phyloP scores from a whole-genome alignment of 2,329 filamentous ascomycete genomes.

The Phialophora verrucosa region DNA sequence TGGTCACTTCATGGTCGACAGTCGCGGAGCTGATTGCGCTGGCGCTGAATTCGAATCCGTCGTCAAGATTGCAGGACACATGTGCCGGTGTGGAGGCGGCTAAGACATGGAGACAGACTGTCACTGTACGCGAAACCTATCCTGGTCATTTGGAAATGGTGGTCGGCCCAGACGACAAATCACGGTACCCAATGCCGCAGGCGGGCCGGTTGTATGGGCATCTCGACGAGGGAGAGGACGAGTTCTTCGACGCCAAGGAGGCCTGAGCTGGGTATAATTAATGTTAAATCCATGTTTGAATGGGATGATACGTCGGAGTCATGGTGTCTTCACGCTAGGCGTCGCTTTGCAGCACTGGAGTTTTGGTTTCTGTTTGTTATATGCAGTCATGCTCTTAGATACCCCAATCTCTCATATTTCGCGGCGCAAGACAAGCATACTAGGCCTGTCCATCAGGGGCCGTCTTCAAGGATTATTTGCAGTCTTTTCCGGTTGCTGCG shows the following conservation, averaged over 20 bases:
- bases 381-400: background rate
- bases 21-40: slow-evolving; percentile 30
- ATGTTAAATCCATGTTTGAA: background rate
- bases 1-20: slow-evolving; percentile 31
- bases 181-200: slow-evolving; percentile 15
- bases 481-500: background rate
- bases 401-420: background rate
- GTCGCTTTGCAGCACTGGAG: background rate
- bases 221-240: background rate
- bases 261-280: background rate
- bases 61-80: slow-evolving; percentile 29
- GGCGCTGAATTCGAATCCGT: slow-evolving; percentile 32
- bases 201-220: slow-evolving; percentile 22
- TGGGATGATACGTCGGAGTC: background rate
- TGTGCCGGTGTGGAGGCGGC: slow-evolving; percentile 28
- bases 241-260: slow-evolving; percentile 10
- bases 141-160: slow-evolving; percentile 31
- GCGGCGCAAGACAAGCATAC: background rate
- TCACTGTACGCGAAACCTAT: slow-evolving; percentile 28
- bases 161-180: slow-evolving; percentile 27
- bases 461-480: background rate
- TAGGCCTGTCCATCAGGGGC: background rate
- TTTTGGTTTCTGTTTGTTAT: background rate
- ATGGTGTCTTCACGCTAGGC: too few species aligned
- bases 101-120: slow-evolving; percentile 31